Percentiles rank a stretch among this genome's conserved stretches.
Evolutionary conservation across 306 rosid genomes (phyloP).

Genomic region (Malus sylvestris): DNA sequence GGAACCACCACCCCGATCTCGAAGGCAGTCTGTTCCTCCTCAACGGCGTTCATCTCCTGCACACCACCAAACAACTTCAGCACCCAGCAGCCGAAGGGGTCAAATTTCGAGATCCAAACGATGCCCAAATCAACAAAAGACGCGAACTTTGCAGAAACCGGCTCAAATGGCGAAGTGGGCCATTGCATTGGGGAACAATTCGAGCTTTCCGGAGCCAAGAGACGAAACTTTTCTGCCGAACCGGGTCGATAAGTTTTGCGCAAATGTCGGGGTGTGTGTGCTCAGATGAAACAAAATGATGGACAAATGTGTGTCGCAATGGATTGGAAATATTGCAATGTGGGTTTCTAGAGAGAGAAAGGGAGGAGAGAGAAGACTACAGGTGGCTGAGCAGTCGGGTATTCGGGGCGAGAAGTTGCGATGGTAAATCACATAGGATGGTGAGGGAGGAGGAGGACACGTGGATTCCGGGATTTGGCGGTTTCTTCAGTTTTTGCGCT

Average conservation of each 20-base stretch:
- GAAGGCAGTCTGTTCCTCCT: constrained; percentile 46
- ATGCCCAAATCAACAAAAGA: constrained; percentile 11
- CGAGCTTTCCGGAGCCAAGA: neutral
- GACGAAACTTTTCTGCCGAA: neutral
- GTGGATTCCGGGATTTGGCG: constrained; percentile 7
- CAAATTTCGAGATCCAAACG: neutral
- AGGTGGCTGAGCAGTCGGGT: constrained; percentile 27
- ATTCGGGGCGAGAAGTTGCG: constrained; percentile 7
- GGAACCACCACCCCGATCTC: constrained; percentile 88
- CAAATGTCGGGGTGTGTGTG: neutral
- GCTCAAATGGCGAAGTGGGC: constrained; percentile 8
- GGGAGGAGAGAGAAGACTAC: neutral
- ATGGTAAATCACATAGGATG: constrained; percentile 23
- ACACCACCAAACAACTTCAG: constrained; percentile 8
- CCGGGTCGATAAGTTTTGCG: neutral
- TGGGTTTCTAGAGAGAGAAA: constrained; percentile 5
- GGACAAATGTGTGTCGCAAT: constrained; percentile 14
- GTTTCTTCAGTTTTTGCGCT: neutral
- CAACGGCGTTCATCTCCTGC: constrained; percentile 37
- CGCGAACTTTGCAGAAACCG: constrained; percentile 7
- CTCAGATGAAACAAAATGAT: neutral
- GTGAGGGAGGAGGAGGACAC: constrained; percentile 7
- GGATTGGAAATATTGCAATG: constrained; percentile 8
- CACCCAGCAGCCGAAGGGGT: neutral
- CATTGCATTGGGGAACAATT: neutral